phyloP scores from a whole-genome alignment of 2,329 filamentous ascomycete species.

The Colletotrichum abscissum region DNA sequence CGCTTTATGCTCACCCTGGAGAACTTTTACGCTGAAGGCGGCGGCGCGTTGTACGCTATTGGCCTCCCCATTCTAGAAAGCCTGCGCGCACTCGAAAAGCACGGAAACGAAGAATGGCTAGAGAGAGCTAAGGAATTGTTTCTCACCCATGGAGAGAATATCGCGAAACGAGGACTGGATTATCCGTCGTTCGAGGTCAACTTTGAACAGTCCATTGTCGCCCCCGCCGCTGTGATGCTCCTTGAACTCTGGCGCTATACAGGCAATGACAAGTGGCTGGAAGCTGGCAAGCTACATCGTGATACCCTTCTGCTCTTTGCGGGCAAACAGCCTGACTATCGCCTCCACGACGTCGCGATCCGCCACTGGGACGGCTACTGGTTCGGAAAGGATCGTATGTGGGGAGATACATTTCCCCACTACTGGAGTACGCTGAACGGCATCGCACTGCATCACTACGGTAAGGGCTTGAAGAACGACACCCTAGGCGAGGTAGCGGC shows the following conservation, averaged over 20 bases:
- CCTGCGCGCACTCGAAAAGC: not conserved
- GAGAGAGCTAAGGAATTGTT: not conserved
- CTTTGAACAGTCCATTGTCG: conserved; percentile 34
- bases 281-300: conserved; percentile 32
- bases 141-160: conserved; percentile 5
- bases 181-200: conserved; percentile 34
- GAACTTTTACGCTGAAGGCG: conserved; percentile 27
- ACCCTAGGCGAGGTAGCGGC: too few relatives aligned
- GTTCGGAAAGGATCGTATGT: conserved; percentile 34
- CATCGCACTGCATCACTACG: conserved; percentile 26
- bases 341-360: conserved; percentile 31
- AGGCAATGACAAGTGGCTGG: conserved; percentile 50
- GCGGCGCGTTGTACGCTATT: conserved; percentile 28
- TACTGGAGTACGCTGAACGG: conserved; percentile 35
- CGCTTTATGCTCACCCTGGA: conserved; percentile 28
- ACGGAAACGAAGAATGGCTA: not conserved
- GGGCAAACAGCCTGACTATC: conserved; percentile 33
- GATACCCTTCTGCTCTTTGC: conserved; percentile 27
- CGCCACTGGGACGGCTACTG: conserved; percentile 34
- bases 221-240: conserved; percentile 43
- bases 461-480: conserved; percentile 10
- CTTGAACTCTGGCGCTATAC: conserved; percentile 61
- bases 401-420: conserved; percentile 34
- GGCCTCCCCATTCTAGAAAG: conserved; percentile 26
- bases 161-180: conserved; percentile 4